phyloP scores from a whole-genome alignment of 768 basidiomycete genomes.

The Hygrocybe coccinea region DNA sequence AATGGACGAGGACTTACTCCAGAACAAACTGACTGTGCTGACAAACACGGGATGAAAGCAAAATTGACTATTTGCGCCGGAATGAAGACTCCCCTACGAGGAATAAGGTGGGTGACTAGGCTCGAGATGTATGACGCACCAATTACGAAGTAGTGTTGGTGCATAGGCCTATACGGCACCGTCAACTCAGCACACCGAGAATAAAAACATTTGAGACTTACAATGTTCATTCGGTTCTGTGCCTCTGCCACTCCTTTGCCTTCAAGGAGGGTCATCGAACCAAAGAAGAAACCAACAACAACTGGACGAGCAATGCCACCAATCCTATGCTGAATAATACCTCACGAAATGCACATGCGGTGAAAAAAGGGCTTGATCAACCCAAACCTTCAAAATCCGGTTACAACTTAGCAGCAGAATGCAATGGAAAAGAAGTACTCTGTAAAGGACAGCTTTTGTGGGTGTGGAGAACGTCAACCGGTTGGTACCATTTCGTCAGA shows the following conservation, averaged over 20 bases:
- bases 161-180: conserved; percentile 49
- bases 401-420: neutral
- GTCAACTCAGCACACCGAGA: neutral
- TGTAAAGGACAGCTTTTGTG: conserved; percentile 52
- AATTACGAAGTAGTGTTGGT: conserved; percentile 71
- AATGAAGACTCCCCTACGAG: conserved; percentile 60
- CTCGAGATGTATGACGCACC: conserved; percentile 37
- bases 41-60: conserved; percentile 68
- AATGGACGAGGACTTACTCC: conserved; percentile 57
- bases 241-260: conserved; percentile 51
- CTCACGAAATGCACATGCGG: conserved; percentile 42
- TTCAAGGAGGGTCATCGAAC: conserved; percentile 75
- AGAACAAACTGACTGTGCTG: conserved; percentile 73
- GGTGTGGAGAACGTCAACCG: conserved; percentile 63
- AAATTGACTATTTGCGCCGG: conserved; percentile 82
- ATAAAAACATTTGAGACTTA: conserved; percentile 20
- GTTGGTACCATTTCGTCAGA: conserved; percentile 80
- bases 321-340: neutral
- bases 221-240: conserved; percentile 44
- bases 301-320: conserved; percentile 23
- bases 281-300: conserved; percentile 52
- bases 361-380: conserved; percentile 77
- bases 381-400: conserved; percentile 52
- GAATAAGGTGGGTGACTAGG: neutral
- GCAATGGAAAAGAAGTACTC: conserved; percentile 34